Evolutionary conservation across 1,139 yeast species (phyloP), one percentile per base, ranked within the genome.

Genomic region (Protomyces inundatus): DNA sequence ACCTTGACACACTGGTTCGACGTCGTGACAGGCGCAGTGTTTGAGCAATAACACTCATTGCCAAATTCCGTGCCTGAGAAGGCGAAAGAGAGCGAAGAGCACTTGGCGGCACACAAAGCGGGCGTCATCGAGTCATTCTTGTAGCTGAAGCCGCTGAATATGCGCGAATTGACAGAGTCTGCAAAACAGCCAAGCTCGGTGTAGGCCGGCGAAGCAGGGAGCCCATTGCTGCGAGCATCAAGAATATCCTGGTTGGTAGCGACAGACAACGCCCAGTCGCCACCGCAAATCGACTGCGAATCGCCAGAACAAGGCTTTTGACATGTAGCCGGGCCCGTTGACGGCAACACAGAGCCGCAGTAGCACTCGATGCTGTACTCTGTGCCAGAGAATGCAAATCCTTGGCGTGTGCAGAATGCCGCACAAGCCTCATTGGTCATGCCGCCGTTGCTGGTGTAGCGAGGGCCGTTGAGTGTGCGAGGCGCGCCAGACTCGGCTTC

Each of bases 1-100:
- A 52, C 30, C 63, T 50, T 59, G n/a, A 16, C 10, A 45, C 63
- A 59, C 10, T 50, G 32, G n/a, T 34, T 55, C 6, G 40, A 32
- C 6, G 57, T 51, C n/a, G 57, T 30, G 53, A 55, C 54, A 1
- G 57, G 56, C 4, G 57, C 56, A 16, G 14, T 39, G n/a, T 59
- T 52, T 37, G 52, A 40, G 34, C 63, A 59, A 57, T 39, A 59
- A 23, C 63, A 59, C 50, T 59, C 52, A 4, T 46, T 36, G 10
- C 51, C 63, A 50, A 50, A 59, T 30, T 59, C 63, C 5, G 63
- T 59, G n/a, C 63, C 63, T 12, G 57, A 40, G 53, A 50, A 59
- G 30, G 37, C 40, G 36, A 51, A 59, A 7, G 42, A 16, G 35
- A 50, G 48, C 10, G 55, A 14, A 10, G 56, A 50, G 37, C 63